Evolutionary conservation across 192 early-diverging fungal genomes (phyloP).

Genomic region (Glomus cerebriforme): DNA sequence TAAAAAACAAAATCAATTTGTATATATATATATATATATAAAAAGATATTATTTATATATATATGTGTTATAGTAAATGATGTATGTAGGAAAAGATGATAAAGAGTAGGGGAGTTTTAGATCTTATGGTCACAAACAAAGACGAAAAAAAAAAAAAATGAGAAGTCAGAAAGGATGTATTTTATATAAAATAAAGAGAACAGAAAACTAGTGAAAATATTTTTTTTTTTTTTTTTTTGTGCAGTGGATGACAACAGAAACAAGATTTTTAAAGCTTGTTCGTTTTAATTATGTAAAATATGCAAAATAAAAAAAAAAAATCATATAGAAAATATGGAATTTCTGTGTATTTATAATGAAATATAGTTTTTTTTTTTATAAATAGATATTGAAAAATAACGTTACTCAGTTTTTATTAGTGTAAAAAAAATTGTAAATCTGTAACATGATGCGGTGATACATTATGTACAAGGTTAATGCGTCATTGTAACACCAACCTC

Average conservation of each 20-base stretch:
- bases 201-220: neutral
- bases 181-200: neutral
- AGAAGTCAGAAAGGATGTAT: neutral
- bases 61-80: neutral
- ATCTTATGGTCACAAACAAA: slow-evolving; percentile 11
- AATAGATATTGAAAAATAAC: neutral
- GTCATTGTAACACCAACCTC: neutral
- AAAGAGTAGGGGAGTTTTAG: slow-evolving; percentile 12
- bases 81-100: neutral
- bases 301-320: no score
- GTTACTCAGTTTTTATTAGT: no score
- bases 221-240: neutral
- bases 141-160: neutral
- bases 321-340: neutral
- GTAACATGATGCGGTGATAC: neutral
- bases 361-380: neutral
- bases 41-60: neutral
- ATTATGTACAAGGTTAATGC: neutral
- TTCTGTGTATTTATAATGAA: neutral
- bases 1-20: neutral
- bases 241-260: neutral
- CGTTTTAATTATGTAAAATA: neutral
- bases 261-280: neutral
- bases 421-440: no score
- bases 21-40: neutral